A percentile compares a stretch with the other conserved stretches of the same genome.
These are phyloP conservation scores for Primulina huaijiensis DNA, from an alignment of 257 asterid species.

Conservation along the genomic window DNA sequence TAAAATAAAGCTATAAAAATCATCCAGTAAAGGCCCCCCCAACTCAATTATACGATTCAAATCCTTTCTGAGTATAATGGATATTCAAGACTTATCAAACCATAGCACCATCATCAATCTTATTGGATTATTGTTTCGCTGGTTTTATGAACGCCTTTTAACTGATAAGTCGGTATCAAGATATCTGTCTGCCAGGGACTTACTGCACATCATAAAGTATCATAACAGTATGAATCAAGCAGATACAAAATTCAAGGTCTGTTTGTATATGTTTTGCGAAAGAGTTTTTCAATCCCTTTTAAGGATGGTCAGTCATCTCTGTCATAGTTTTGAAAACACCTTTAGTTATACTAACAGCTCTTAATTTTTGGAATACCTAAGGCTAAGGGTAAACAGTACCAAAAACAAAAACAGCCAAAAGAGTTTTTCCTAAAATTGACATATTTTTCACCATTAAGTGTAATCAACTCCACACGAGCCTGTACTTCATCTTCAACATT, in stretches of 20 bases:
- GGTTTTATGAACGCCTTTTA: not conserved
- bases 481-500: no score
- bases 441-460: not conserved
- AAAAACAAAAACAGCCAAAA: not conserved
- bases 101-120: not conserved
- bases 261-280: not conserved
- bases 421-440: not conserved
- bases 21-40: not conserved
- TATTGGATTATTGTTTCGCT: no score
- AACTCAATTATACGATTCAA: constrained; percentile 8
- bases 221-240: not conserved
- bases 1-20: constrained; percentile 2
- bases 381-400: not conserved
- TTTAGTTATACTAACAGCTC: not conserved
- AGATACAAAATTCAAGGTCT: not conserved
- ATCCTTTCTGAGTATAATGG: not conserved
- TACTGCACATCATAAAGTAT: not conserved
- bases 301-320: not conserved
- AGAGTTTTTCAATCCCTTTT: not conserved
- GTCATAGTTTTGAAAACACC: not conserved
- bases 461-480: not conserved
- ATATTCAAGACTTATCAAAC: not conserved
- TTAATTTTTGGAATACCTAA: no score
- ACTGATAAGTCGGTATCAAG: not conserved
- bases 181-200: not conserved